Base-by-base conservation (phyloP, 2,329 filamentous ascomycete species). In the Periglandula ipomoeae region DNA sequence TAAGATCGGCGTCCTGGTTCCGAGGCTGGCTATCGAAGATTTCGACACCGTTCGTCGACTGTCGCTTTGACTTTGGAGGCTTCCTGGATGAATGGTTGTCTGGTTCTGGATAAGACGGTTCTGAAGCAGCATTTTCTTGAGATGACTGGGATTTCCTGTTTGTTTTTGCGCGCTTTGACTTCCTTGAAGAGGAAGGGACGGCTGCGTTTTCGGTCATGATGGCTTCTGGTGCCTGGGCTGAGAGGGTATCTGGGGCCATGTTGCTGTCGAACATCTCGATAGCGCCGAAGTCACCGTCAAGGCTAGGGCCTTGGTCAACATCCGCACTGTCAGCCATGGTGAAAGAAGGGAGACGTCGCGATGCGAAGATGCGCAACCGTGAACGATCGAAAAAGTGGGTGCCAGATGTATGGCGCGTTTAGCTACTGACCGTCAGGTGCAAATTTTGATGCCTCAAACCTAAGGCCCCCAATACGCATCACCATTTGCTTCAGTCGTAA, bases 231-330 rank as follows among this genome's bases (percentile, higher is more conserved):
- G 56, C 62, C 46, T 62, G 60, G 6, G 64, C 62, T 6, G 62
- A 59, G 43, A 60, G 62, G n/a, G 62, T 59, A 13, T 55, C 54
- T 38, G 60, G 55, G 40, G 59, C 55, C 43, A 60, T 53, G 53
- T 65, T 67, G 57, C 65, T 68, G 50, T 68, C 63, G 47, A 68
- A 68, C 58, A 68, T 64, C 43, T 67, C 63, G 45, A 68, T 59
- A 22, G 61, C 48, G 20, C 65, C 65, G 49, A 67, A 67, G 45
- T 66, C 62, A 35, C 54, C 55, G 39, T 66, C 63, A 19, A 56
- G 54, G 22, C 50, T 55, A 20, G 54, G 50, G 26, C 55, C 53
- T 10, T 49, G 52, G 19, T 51, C 55, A 23, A 57, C 52, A 13
- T 59, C 56, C 20, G 58, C 55, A 3, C 52, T 40, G 24, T 64